Percentiles rank a stretch among this genome's conserved stretches.
These are phyloP conservation scores for Emericellopsis atlantica DNA, from an alignment of 2,329 filamentous ascomycete genomes.

Conservation along the genomic window DNA sequence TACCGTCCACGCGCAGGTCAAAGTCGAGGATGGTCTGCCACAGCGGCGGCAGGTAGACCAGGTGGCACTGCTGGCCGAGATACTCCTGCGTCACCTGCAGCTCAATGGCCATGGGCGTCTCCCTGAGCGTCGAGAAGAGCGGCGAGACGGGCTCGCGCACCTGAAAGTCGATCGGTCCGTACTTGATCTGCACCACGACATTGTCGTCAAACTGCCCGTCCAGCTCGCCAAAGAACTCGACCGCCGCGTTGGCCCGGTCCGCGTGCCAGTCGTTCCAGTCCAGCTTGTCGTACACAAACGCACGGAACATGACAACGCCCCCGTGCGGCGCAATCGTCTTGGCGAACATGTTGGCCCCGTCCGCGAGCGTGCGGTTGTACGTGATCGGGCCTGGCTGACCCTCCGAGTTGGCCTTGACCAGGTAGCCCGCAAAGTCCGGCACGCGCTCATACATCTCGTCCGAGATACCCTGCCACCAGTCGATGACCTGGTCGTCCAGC, in stretches of 20 bases:
- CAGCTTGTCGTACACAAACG: conserved; percentile 54
- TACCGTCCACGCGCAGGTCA: conserved; percentile 47
- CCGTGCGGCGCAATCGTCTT: conserved; percentile 41
- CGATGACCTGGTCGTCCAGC: conserved; percentile 42
- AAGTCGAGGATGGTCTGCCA: conserved; percentile 59
- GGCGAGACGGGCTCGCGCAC: conserved; percentile 47
- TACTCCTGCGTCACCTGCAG: conserved; percentile 59
- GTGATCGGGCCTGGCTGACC: conserved; percentile 57
- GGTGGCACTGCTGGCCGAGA: conserved; percentile 55
- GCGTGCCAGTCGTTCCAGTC: conserved; percentile 47
- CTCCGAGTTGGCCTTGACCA: conserved; percentile 62
- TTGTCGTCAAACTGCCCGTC: conserved; percentile 58
- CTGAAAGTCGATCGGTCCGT: conserved; percentile 57
- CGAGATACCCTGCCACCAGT: conserved; percentile 51
- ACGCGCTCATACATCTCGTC: conserved; percentile 44
- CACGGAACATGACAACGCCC: conserved; percentile 56
- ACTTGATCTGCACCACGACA: conserved; percentile 62
- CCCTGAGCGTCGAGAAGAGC: conserved; percentile 39
- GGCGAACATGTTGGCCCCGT: conserved; percentile 59
- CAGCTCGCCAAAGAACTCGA: conserved; percentile 51
- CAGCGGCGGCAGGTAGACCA: conserved; percentile 55
- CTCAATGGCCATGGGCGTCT: conserved; percentile 43
- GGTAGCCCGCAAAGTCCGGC: conserved; percentile 56
- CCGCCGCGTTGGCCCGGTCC: conserved; percentile 58
- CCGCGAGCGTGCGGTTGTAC: conserved; percentile 56